Evolutionary conservation across 352 stramenopile genomes (phyloP).

Genomic region (Phytophthora macrochlamydospora): DNA sequence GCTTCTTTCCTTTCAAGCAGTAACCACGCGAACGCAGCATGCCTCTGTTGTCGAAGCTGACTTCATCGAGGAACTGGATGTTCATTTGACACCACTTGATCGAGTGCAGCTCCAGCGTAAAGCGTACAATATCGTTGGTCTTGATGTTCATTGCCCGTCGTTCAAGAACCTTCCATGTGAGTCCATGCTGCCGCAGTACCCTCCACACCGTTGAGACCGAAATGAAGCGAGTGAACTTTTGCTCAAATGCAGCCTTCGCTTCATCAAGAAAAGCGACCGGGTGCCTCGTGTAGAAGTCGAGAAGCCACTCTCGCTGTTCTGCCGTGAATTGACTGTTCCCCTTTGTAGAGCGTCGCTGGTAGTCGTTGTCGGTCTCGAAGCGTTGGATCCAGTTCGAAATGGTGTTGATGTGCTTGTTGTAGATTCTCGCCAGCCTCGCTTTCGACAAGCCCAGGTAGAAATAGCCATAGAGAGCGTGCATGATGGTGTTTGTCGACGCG

Average conservation of each 20-base stretch:
- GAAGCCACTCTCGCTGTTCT: constrained; percentile 18
- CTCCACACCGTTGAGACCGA: too few species aligned
- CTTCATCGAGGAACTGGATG: not conserved
- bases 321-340: not conserved
- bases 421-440: too few species aligned
- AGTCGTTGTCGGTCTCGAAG: too few species aligned
- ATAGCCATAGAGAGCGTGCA: constrained; percentile 5
- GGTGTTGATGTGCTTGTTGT: too few species aligned
- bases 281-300: constrained; percentile 18
- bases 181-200: too few species aligned
- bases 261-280: constrained; percentile 19
- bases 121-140: not conserved
- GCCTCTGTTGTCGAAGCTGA: not conserved
- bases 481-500: constrained; percentile 7
- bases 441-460: constrained; percentile 3
- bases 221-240: too few species aligned
- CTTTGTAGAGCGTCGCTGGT: too few species aligned
- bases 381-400: too few species aligned
- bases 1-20: too few species aligned
- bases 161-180: too few species aligned
- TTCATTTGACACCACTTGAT: constrained; percentile 1
- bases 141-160: too few species aligned
- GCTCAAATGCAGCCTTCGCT: constrained; percentile 13
- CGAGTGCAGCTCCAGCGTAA: not conserved
- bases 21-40: not conserved